Evolutionary conservation across 129 eudicot species (phyloP), one percentile per base, ranked within the genome.

Genomic region (Calendula officinalis): DNA sequence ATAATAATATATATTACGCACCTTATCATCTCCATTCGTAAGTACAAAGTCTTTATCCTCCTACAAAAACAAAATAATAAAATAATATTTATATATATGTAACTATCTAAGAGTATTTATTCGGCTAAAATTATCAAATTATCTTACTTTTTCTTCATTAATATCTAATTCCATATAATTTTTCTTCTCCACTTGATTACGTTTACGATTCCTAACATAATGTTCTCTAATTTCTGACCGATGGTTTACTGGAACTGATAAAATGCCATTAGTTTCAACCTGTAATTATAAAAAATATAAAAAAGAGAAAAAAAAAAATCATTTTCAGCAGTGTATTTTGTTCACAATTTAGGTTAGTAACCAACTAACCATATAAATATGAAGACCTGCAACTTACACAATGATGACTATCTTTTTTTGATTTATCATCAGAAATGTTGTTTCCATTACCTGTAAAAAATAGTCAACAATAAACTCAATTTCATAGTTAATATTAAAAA

Each of bases 371-470:
- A 45, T 70, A 83, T 22, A 22, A 22, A 0, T 0, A 81, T 41
- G 62, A 66, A 75, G 81, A 89, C 87, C 82, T 80, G 84, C 94
- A 83, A 89, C 97, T 88, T 94, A 94, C 99, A 94, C 72, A 77
- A 89, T 76, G 83, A 75, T 70, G 89, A 82, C 80, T 82, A 66
- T 69, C 77, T 60, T 55, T 60, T 45, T 63, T 77, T 36, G 48
- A 65, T 39, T 46, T 47, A 46, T n/a, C 22, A n/a, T 64, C 80
- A 60, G 74, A 34, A 32, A 9, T 14, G 35, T 69, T 81, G 65
- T 67, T 76, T 56, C 71, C 85, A 32, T 66, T 73, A 48, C 89
- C 96, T 85, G 72, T 73, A 67, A 42, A 60, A 72, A 48, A 44
- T 34, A 63, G 10, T 45, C 50, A 55, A 15, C 11, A 66, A 15